phyloP scores from a whole-genome alignment of 768 basidiomycete genomes.

The Phylloporus rhodoxanthus region DNA sequence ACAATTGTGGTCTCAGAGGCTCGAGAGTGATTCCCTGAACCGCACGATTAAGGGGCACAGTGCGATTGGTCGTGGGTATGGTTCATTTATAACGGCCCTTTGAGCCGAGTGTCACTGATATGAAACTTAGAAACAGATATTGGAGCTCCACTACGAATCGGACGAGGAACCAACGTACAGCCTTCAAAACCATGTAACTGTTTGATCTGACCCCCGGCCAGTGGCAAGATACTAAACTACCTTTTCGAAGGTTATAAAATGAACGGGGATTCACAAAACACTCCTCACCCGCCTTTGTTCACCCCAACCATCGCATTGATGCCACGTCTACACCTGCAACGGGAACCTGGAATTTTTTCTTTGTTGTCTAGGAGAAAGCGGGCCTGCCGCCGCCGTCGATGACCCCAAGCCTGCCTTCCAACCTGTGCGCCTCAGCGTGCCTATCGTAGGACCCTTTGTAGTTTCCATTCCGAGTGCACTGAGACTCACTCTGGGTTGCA shows the following conservation, averaged over 20 bases:
- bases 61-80: background rate
- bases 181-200: background rate
- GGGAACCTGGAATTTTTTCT: background rate
- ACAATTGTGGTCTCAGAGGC: no score
- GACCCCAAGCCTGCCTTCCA: background rate
- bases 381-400: background rate
- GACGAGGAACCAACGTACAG: background rate
- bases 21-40: background rate
- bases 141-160: background rate
- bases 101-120: background rate
- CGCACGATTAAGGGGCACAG: background rate
- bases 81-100: background rate
- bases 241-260: background rate
- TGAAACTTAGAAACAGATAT: background rate
- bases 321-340: background rate
- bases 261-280: background rate
- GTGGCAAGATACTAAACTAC: background rate
- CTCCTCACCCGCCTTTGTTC: no score
- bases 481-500: background rate
- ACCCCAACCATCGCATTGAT: background rate
- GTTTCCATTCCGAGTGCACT: background rate
- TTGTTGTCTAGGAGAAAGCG: no score
- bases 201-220: background rate
- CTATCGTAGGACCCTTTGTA: background rate
- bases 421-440: background rate